Conservation (phyloP, 2,329 filamentous ascomycete species). For the Claviceps paspali region DNA sequence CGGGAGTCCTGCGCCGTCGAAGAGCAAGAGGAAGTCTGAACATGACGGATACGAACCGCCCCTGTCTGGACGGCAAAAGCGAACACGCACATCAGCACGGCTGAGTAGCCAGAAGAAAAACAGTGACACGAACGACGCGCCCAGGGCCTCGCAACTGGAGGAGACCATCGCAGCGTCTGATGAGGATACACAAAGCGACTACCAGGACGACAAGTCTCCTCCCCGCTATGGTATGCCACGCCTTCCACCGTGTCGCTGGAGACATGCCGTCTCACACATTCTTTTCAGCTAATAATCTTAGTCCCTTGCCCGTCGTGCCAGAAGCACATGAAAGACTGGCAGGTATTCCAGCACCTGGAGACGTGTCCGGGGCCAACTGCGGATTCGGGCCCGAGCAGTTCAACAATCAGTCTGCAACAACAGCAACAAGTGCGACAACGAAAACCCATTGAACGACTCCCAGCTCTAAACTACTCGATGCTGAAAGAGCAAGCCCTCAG, state of each 20-base stretch:
- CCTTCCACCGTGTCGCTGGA: not conserved
- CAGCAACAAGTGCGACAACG: constrained; percentile 7
- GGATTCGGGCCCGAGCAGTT: not conserved
- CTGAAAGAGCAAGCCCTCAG: constrained; percentile 64
- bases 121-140: constrained; percentile 10
- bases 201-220: constrained; percentile 16
- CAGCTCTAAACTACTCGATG: constrained; percentile 72
- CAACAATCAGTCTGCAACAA: constrained; percentile 11
- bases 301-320: constrained; percentile 74
- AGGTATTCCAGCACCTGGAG: constrained; percentile 72
- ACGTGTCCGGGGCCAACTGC: constrained; percentile 31
- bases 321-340: constrained; percentile 61
- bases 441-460: constrained; percentile 42
- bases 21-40: constrained; percentile 38
- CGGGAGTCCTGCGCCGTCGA: constrained; percentile 1
- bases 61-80: constrained; percentile 26
- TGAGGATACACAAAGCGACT: constrained; percentile 11
- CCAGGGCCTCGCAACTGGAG: not conserved
- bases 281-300: constrained; percentile 50
- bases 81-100: constrained; percentile 35
- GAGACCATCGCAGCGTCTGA: not conserved
- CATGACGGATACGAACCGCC: constrained; percentile 15
- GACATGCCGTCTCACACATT: not conserved
- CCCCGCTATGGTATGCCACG: constrained; percentile 14
- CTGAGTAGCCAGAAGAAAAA: constrained; percentile 27